These are phyloP conservation scores for Meyerozyma elateridarum DNA, from an alignment of 1,139 yeast genomes.

Conservation along the genomic window DNA sequence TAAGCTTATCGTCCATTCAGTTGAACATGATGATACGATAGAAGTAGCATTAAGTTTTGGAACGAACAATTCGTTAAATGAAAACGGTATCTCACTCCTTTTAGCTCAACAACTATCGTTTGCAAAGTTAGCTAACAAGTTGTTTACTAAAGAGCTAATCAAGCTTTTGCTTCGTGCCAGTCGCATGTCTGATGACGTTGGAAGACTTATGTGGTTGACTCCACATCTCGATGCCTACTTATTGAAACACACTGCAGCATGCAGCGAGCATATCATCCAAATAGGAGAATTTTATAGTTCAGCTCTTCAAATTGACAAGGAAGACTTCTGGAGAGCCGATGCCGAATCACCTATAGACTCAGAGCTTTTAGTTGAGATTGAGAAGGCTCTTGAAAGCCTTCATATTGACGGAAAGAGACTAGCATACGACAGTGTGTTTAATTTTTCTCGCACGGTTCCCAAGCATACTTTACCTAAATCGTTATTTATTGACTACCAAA, in stretches of 20 bases:
- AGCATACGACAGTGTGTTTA: slow-evolving; percentile 1
- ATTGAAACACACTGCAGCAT: slow-evolving; percentile 3
- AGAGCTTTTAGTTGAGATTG: neutral
- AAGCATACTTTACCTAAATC: neutral
- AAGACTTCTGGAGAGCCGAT: slow-evolving; percentile 1
- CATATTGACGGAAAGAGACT: neutral
- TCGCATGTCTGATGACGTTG: slow-evolving; percentile 27
- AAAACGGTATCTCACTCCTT: slow-evolving; percentile 10
- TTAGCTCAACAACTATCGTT: slow-evolving; percentile 13
- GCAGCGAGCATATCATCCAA: neutral
- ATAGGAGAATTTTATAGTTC: neutral
- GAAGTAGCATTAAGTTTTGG: slow-evolving; percentile 18
- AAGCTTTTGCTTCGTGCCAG: slow-evolving; percentile 24
- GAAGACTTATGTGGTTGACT: slow-evolving; percentile 36
- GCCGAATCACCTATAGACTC: neutral
- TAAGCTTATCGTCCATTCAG: slow-evolving; percentile 30
- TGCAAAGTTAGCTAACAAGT: slow-evolving; percentile 12
- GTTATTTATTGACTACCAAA: no score
- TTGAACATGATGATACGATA: slow-evolving; percentile 12
- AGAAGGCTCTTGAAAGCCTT: neutral
- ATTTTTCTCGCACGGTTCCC: slow-evolving; percentile 1
- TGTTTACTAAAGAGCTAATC: slow-evolving; percentile 26
- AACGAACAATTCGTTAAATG: slow-evolving; percentile 5
- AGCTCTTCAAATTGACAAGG: neutral
- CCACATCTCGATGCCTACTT: slow-evolving; percentile 34